Percentiles rank a stretch among this genome's conserved stretches.
These are phyloP conservation scores for Xylaria sp. DNA, from an alignment of 2,329 filamentous ascomycete species.

Conservation along the genomic window DNA sequence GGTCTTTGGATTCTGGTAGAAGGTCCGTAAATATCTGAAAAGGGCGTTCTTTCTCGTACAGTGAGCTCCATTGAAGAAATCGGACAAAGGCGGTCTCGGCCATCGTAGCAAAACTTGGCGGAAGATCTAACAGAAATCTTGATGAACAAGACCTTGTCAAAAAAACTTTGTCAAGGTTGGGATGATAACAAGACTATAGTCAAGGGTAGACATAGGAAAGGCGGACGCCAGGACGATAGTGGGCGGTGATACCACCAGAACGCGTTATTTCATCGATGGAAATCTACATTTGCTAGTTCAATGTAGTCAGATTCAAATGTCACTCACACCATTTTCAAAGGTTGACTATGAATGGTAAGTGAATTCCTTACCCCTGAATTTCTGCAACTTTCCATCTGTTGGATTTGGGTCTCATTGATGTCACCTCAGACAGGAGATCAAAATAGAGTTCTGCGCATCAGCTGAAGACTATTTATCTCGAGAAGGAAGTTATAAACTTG, in stretches of 20 bases:
- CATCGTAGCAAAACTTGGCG: background rate
- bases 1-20: conserved; percentile 20
- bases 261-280: background rate
- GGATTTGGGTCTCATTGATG: background rate
- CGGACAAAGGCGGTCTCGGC: conserved; percentile 11
- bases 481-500: background rate
- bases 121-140: background rate
- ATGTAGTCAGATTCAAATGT: background rate
- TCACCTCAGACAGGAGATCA: background rate
- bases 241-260: background rate
- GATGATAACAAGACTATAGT: background rate
- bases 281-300: background rate
- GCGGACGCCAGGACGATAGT: no score
- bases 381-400: background rate
- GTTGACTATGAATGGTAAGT: background rate
- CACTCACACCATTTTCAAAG: background rate
- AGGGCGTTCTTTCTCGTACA: conserved; percentile 27
- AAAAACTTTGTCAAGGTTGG: background rate
- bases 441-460: background rate
- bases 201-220: background rate
- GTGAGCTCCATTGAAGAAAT: conserved; percentile 29
- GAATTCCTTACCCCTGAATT: background rate
- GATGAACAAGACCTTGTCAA: background rate
- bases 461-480: background rate
- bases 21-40: conserved; percentile 33